Base-by-base conservation (phyloP, 805 yeast species). In the Lipomyces japonicus region DNA sequence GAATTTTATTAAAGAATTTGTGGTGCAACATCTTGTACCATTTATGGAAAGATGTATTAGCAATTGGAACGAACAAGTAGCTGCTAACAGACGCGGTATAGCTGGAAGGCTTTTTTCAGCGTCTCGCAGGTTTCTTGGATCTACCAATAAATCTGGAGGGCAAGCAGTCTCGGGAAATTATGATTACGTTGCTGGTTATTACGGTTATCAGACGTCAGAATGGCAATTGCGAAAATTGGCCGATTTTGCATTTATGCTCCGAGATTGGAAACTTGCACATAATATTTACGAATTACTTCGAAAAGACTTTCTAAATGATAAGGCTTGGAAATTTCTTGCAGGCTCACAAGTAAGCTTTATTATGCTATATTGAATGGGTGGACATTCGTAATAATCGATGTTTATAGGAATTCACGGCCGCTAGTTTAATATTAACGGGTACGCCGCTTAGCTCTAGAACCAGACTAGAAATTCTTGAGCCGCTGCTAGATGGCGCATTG, bases 231-330 rank as follows among this genome's bases (percentile, higher is more conserved):
- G 97, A 44, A 84, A 85, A 63, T 71, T 91, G 24, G 97, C 95
- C 0, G 98, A 93, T 65, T 87, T 95, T 87, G 81, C 89, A 4
- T 80, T 91, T 61, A 86, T 93, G 81, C 68, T 90, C n/a, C 78
- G 89, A 32, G 96, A 93, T 69, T 91, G 84, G 72, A 82, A 82
- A 64, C 81, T 79, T 50, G 93, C 97, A 2, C 83, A 84, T 62
- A 73, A 85, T 1, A 84, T 88, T 1, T 91, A 91, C 65, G 97
- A 91, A 52, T 65, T 86, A 44, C 74, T 88, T 34, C 82, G 83
- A 52, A 83, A 84, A 61, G 96, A 90, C 64, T 82, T 82, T 58
- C 71, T 79, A 35, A 77, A 78, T 51, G 93, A 84, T 61, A 84
- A 82, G 67, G 87, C 93, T 0, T 87, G 93, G 88, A 70, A 75